A percentile compares a stretch with the other conserved stretches of the same genome.
Evolutionary conservation across 1,139 yeast genomes (phyloP).

Genomic region (Pichia sp.): DNA sequence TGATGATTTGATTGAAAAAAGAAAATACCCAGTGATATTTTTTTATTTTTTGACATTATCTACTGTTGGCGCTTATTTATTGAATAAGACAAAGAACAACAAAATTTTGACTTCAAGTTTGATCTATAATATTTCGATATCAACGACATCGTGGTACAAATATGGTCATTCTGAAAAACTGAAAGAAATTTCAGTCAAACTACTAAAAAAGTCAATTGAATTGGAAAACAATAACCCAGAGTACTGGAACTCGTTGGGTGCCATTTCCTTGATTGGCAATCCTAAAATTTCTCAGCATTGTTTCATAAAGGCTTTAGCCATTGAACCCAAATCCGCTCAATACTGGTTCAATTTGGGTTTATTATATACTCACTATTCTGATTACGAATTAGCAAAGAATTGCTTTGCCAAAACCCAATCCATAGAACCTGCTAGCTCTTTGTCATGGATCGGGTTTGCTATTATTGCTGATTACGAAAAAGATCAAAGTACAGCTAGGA

Average conservation of each 20-base stretch:
- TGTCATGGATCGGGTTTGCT: conserved; percentile 89
- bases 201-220: conserved; percentile 60
- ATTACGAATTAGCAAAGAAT: conserved; percentile 62
- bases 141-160: conserved; percentile 44
- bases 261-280: conserved; percentile 42
- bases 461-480: conserved; percentile 56
- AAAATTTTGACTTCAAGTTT: conserved; percentile 51
- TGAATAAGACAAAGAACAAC: conserved; percentile 24
- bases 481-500: conserved; percentile 40
- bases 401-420: conserved; percentile 73
- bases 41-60: conserved; percentile 6
- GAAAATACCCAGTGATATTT: conserved; percentile 4
- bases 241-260: conserved; percentile 79
- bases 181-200: conserved; percentile 44
- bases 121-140: conserved; percentile 63
- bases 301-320: conserved; percentile 69
- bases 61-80: conserved; percentile 10
- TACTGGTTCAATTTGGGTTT: conserved; percentile 83
- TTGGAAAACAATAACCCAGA: conserved; percentile 61
- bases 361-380: conserved; percentile 62
- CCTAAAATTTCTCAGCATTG: conserved; percentile 86
- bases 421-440: conserved; percentile 65
- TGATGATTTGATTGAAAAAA: background rate
- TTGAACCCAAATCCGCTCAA: conserved; percentile 58
- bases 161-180: conserved; percentile 18